phyloP scores from a whole-genome alignment of 2,329 filamentous ascomycete species.

The Aspergillus clavatus region DNA sequence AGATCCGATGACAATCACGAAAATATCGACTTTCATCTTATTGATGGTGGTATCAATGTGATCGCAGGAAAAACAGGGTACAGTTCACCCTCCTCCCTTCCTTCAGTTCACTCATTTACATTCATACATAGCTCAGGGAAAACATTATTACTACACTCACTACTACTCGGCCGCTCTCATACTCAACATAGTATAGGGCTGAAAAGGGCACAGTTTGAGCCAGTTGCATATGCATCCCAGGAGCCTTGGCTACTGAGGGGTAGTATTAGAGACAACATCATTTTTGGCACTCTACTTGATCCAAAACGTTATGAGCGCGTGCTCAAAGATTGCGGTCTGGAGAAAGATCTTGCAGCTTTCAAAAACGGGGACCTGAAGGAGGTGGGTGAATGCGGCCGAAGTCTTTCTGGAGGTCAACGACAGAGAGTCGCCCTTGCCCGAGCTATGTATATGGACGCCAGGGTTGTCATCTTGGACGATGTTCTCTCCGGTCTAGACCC shows the following conservation, averaged over 20 bases:
- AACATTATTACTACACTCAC: conserved; percentile 4
- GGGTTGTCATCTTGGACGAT: conserved; percentile 54
- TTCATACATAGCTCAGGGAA: conserved; percentile 5
- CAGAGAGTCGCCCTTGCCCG: conserved; percentile 56
- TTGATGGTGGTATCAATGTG: conserved; percentile 3
- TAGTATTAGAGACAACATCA: conserved; percentile 60
- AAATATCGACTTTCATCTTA: conserved; percentile 1
- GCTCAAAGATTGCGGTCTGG: conserved; percentile 55
- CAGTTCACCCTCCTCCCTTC: not conserved
- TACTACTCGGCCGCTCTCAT: not conserved
- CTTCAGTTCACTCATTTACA: not conserved
- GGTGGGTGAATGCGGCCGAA: conserved; percentile 59
- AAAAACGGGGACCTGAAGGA: conserved; percentile 53
- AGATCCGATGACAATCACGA: not conserved
- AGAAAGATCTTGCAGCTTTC: conserved; percentile 51
- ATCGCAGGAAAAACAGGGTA: conserved; percentile 7
- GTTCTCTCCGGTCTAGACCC: conserved; percentile 10
- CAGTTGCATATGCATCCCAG: conserved; percentile 48
- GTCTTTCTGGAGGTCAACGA: conserved; percentile 59
- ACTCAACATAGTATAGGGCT: not conserved
- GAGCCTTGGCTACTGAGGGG: conserved; percentile 61
- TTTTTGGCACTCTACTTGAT: conserved; percentile 55
- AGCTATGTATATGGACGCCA: conserved; percentile 53
- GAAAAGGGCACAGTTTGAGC: conserved; percentile 8
- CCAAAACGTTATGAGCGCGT: conserved; percentile 53